phyloP scores from a whole-genome alignment of 768 basidiomycete species.

The Termitomyces sp. region DNA sequence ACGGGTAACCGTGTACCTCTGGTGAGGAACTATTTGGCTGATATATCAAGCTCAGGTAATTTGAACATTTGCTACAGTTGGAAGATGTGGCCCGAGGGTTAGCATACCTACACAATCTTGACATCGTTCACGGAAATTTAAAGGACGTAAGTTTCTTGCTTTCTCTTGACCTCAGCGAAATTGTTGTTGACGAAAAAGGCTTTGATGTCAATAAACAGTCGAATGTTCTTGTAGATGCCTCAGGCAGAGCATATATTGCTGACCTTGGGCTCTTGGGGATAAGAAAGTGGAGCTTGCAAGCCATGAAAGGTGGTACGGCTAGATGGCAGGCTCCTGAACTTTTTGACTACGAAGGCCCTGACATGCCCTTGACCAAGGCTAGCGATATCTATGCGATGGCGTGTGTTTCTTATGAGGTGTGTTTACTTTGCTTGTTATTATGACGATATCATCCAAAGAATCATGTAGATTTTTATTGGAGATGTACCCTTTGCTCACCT shows the following conservation, averaged over 20 bases:
- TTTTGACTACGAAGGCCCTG: neutral
- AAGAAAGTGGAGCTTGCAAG: neutral
- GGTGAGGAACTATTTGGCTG: no score
- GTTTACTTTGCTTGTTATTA: neutral
- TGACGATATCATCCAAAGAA: neutral
- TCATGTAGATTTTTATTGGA: neutral
- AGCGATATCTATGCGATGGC: slow-evolving; percentile 8
- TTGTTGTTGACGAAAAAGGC: no score
- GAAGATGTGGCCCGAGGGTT: neutral
- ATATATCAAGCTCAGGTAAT: no score
- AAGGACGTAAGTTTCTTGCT: neutral
- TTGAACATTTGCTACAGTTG: neutral
- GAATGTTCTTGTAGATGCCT: slow-evolving; percentile 1
- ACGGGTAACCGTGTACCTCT: no score
- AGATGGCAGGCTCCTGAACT: slow-evolving; percentile 12
- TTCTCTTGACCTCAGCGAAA: no score
- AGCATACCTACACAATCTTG: neutral
- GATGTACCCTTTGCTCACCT: neutral
- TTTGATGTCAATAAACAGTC: neutral
- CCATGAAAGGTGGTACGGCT: neutral
- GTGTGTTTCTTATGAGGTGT: slow-evolving; percentile 3
- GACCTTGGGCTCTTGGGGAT: neutral
- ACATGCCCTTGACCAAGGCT: neutral
- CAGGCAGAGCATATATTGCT: neutral
- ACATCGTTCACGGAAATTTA: neutral